Evolutionary conservation across 306 rosid species (phyloP), one percentile per base, ranked within the genome.

Genomic region (Oemleria cerasiformis): DNA sequence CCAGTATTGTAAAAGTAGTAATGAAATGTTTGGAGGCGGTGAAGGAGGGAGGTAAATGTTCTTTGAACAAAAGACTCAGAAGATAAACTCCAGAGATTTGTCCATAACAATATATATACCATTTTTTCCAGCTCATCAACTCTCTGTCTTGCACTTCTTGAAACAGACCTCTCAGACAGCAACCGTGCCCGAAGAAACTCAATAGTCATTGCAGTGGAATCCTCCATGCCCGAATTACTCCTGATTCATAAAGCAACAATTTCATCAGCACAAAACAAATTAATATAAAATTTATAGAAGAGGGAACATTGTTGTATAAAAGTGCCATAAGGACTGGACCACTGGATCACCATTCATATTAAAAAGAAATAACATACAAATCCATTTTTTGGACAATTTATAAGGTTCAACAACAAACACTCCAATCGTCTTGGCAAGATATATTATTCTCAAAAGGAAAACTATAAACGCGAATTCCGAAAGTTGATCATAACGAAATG

Each of bases 151-250:
- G 98, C 91, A 71, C 90, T 88, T 83, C 76, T 91, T 65, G 98
- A 91, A 79, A 88, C 86, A 14, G 96, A 89, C 82, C 98, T 87
- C 77, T 94, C 98, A 6, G 96, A 76, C 70, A 94, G 90, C 74
- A 94, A 80, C 82, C 97, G 87, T 25, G 92, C 97, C 50, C 97
- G 92, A 23, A 94, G 88, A 79, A 81, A 94, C 25, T 94, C 97
- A 50, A 94, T 78, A 63, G 98, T 91, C 90, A 84, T 86, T 72
- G 90, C 78, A 63, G 81, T 65, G 21, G 94, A 88, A 71, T 87
- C 97, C 82, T 87, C 98, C 82, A 74, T 81, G 77, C 75, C 38
- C 47, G 85, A 69, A 72, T 63, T 75, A 60, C 39, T 75, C 78
- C 90, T 85, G 77, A 73, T 76, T 45, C 61, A 61, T 17, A 79